Conservation (phyloP, 2,329 filamentous ascomycete species). For the Nannizzia gypsea region DNA sequence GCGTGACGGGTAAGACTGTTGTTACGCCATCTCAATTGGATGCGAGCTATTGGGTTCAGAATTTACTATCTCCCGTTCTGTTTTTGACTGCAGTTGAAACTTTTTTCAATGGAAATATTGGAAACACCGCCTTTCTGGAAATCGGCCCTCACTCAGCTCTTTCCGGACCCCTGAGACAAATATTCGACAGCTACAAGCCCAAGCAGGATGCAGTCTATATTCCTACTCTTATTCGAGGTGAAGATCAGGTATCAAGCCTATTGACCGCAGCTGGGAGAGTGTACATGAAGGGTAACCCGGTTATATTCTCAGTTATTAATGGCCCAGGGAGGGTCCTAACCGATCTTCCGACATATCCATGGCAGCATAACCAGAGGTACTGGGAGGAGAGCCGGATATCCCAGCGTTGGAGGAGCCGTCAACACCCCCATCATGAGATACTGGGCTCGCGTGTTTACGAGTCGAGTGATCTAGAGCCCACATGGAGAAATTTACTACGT, state of each 20-base stretch:
- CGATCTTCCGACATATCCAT: not conserved
- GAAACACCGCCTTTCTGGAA: conserved; percentile 10
- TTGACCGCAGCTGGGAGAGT: conserved; percentile 2
- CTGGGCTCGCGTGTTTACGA: conserved; percentile 21
- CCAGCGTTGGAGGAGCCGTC: not conserved
- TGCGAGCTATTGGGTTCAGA: not conserved
- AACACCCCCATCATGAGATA: conserved; percentile 14
- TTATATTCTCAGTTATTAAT: not conserved
- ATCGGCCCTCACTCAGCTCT: conserved; percentile 16
- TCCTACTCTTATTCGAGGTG: conserved; percentile 6
- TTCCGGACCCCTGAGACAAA: conserved; percentile 14
- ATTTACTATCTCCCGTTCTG: conserved; percentile 4
- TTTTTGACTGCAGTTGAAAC: not conserved
- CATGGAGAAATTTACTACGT: conserved; percentile 32
- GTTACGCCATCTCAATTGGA: not conserved
- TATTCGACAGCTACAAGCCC: not conserved
- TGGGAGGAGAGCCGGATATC: not conserved
- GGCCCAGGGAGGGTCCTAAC: not conserved
- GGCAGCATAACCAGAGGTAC: not conserved
- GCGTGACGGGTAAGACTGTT: not conserved
- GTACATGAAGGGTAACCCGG: not conserved
- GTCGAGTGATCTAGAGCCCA: conserved; percentile 20
- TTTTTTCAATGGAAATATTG: not conserved
- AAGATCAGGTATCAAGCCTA: conserved; percentile 6
- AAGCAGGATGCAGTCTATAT: not conserved